Evolutionary conservation across 371 early-diverging fungal genomes (phyloP).

Genomic region (Mucor saturninus): DNA sequence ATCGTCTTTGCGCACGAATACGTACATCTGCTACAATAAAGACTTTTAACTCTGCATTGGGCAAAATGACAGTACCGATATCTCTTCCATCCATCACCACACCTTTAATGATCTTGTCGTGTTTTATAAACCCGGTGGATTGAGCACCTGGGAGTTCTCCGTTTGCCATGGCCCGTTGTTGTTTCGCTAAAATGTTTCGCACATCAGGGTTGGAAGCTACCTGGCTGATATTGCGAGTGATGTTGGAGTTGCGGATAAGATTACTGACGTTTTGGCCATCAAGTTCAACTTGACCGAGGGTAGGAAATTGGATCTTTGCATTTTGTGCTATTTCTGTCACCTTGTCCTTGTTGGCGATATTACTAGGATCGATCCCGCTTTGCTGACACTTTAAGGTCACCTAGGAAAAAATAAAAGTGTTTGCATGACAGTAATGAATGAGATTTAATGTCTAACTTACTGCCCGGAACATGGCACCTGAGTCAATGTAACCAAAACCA

Average conservation of each 20-base stretch:
- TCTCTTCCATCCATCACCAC: constrained; percentile 96
- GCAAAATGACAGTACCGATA: constrained; percentile 89
- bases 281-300: constrained; percentile 54
- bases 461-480: constrained; percentile 74
- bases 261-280: constrained; percentile 71
- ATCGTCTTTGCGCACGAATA: constrained; percentile 81
- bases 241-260: constrained; percentile 65
- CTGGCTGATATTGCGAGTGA: constrained; percentile 69
- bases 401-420: constrained; percentile 27
- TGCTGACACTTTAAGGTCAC: constrained; percentile 62
- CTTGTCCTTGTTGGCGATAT: constrained; percentile 31
- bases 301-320: constrained; percentile 34
- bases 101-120: constrained; percentile 47
- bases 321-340: constrained; percentile 35
- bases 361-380: constrained; percentile 38
- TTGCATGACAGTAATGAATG: too few relatives aligned
- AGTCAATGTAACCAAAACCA: constrained; percentile 83
- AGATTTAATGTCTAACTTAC: constrained; percentile 34
- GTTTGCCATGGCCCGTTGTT: constrained; percentile 58
- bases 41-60: constrained; percentile 90
- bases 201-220: constrained; percentile 75
- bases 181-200: constrained; percentile 64
- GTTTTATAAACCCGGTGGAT: constrained; percentile 27
- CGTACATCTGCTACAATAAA: constrained; percentile 80
- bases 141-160: constrained; percentile 26